Percentiles rank a stretch among this genome's conserved stretches.
phyloP scores from a whole-genome alignment of 768 basidiomycete species.

The Amanita phalloides region DNA sequence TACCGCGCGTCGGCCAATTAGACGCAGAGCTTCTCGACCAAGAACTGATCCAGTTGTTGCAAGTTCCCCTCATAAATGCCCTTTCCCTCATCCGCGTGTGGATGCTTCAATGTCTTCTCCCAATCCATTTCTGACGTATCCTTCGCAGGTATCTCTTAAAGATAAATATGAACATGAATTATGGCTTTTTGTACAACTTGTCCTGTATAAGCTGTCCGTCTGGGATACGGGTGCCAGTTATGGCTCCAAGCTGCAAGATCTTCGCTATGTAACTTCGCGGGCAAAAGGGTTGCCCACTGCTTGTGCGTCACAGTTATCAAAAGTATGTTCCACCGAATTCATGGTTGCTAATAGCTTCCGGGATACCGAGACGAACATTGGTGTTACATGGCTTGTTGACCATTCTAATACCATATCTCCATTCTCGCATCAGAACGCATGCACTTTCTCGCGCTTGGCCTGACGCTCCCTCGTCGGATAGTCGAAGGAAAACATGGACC shows the following conservation, averaged over 20 bases:
- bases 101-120: conserved; percentile 2
- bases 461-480: conserved; percentile 75
- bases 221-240: conserved; percentile 78
- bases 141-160: conserved; percentile 41
- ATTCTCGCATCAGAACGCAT: conserved; percentile 59
- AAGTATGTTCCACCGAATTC: conserved; percentile 5
- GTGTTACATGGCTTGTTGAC: conserved; percentile 64
- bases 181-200: conserved; percentile 52
- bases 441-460: conserved; percentile 87
- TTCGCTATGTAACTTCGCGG: conserved; percentile 40
- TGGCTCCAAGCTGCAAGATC: conserved; percentile 73
- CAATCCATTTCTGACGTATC: conserved; percentile 7
- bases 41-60: conserved; percentile 73
- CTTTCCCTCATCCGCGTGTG: conserved; percentile 59
- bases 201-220: conserved; percentile 72
- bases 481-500: conserved; percentile 65
- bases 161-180: conserved; percentile 68
- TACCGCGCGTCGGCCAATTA: conserved; percentile 79
- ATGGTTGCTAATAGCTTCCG: conserved; percentile 36
- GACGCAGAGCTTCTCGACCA: conserved; percentile 87
- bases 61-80: conserved; percentile 71
- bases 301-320: conserved; percentile 22
- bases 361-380: conserved; percentile 50
- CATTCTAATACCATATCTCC: conserved; percentile 68
- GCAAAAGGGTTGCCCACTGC: conserved; percentile 13